These are phyloP conservation scores for Nemania serpens DNA, from an alignment of 2,329 filamentous ascomycete species.

Conservation along the genomic window DNA sequence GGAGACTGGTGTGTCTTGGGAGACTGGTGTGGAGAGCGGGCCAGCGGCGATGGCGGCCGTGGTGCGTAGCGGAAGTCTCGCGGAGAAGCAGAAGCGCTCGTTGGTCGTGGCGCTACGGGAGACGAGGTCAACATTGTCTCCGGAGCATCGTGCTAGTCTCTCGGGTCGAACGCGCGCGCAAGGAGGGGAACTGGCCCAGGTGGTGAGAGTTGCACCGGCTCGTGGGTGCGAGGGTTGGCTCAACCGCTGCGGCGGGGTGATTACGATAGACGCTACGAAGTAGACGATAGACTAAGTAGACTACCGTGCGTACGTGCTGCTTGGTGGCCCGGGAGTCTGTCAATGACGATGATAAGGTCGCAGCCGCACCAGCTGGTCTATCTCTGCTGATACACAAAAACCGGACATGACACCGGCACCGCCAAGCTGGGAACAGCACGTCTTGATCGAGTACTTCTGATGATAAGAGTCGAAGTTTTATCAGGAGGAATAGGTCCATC, in stretches of 20 bases:
- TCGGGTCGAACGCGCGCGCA: constrained; percentile 25
- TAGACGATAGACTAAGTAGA: not conserved
- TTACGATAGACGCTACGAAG: not conserved
- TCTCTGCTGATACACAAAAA: constrained; percentile 17
- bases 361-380: constrained; percentile 21
- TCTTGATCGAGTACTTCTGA: not conserved
- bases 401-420: constrained; percentile 20
- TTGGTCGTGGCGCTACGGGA: constrained; percentile 54
- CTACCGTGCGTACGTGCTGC: not conserved
- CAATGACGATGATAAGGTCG: constrained; percentile 9
- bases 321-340: not conserved
- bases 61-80: constrained; percentile 55
- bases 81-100: constrained; percentile 55
- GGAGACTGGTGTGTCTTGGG: constrained; percentile 49
- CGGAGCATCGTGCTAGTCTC: constrained; percentile 51
- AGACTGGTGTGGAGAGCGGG: constrained; percentile 49
- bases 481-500: not conserved
- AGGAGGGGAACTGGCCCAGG: constrained; percentile 1
- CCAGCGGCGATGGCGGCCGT: constrained; percentile 26
- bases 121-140: constrained; percentile 65
- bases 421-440: not conserved
- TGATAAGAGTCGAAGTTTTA: constrained; percentile 8
- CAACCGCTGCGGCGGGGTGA: constrained; percentile 18
- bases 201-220: constrained; percentile 4
- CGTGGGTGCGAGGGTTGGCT: not conserved